Conservation (phyloP, 352 stramenopile species). For the Pythium vanterpoolii region DNA sequence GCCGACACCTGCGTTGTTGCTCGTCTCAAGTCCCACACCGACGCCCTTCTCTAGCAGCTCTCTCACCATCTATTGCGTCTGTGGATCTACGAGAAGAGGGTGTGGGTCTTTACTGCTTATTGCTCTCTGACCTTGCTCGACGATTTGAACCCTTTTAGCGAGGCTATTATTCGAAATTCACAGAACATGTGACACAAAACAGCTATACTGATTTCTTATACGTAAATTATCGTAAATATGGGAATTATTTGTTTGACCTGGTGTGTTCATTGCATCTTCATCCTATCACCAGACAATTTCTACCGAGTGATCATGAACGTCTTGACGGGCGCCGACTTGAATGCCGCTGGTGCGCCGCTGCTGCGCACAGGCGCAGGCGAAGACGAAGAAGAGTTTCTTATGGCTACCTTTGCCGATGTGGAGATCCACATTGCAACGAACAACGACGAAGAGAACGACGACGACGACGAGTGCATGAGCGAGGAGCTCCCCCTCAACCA, state of each 20-base stretch:
- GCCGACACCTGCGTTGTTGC: no score
- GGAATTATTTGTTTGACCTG: background rate
- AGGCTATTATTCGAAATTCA: no score
- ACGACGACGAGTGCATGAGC: conserved; percentile 26
- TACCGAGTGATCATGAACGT: conserved; percentile 54
- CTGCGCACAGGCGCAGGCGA: conserved; percentile 40
- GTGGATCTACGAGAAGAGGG: no score
- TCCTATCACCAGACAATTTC: background rate
- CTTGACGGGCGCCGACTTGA: conserved; percentile 41
- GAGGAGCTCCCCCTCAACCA: conserved; percentile 28
- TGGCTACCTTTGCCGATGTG: conserved; percentile 46
- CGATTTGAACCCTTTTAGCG: no score
- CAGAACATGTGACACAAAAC: no score
- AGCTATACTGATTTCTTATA: background rate
- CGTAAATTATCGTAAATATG: background rate
- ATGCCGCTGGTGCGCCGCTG: conserved; percentile 42
- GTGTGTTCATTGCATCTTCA: conserved; percentile 6
- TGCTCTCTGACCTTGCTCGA: no score
- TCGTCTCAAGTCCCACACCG: no score
- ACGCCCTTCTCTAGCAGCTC: no score
- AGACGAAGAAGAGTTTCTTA: conserved; percentile 60
- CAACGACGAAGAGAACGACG: conserved; percentile 14
- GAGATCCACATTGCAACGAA: conserved; percentile 33
- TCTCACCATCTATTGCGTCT: no score
- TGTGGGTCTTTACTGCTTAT: no score